These are phyloP conservation scores for Botrytis elliptica DNA, from an alignment of 2,329 filamentous ascomycete species.

Conservation along the genomic window DNA sequence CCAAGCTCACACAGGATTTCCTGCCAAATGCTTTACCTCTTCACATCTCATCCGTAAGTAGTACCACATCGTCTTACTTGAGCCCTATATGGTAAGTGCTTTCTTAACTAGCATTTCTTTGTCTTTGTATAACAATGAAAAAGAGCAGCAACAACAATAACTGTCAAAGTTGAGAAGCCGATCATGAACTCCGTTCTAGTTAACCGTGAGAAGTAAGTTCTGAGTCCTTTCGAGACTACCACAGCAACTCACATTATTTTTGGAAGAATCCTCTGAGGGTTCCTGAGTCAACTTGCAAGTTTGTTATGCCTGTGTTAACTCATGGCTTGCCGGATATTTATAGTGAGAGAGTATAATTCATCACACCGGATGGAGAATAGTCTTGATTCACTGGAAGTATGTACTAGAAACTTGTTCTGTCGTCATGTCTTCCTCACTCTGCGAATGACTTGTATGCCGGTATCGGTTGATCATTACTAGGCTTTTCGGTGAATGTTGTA, in stretches of 20 bases:
- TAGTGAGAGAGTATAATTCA: accelerated
- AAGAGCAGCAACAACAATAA: too few species aligned
- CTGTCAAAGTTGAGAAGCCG: background rate
- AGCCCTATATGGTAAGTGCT: accelerated
- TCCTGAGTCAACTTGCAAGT: accelerated
- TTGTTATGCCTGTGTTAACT: background rate
- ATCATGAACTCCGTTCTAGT: background rate
- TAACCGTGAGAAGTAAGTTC: background rate
- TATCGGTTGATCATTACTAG: background rate
- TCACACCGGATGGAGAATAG: accelerated
- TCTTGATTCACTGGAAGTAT: background rate
- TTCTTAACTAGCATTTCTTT: too few species aligned
- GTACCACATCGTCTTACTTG: accelerated
- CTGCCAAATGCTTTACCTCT: background rate
- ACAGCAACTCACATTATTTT: too few species aligned
- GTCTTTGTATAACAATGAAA: too few species aligned
- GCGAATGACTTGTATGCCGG: too few species aligned
- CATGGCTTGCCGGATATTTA: background rate
- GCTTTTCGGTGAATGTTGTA: background rate
- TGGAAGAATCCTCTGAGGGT: background rate
- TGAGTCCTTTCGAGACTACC: background rate
- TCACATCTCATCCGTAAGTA: background rate
- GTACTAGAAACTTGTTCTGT: background rate
- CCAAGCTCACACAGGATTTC: background rate
- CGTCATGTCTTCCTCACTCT: too few species aligned